Evolutionary conservation across 305 asterid species (phyloP).

Genomic region (Ajuga reptans): DNA sequence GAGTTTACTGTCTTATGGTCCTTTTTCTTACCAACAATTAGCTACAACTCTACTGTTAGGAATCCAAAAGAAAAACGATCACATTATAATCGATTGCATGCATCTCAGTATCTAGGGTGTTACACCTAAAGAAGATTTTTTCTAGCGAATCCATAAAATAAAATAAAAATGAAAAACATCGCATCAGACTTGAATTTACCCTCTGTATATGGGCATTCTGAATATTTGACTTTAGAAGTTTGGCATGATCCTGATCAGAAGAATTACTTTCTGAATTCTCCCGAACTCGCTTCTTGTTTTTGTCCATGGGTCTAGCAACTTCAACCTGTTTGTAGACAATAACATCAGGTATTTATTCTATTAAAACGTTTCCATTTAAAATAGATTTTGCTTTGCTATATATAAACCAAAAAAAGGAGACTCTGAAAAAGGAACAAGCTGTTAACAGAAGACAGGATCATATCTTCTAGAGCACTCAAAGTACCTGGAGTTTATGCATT

Average conservation of each 20-base stretch:
- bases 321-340: constrained; percentile 57
- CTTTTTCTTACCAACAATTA: constrained; percentile 1
- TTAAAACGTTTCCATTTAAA: not conserved
- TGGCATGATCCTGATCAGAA: constrained; percentile 40
- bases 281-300: constrained; percentile 63
- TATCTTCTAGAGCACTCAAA: constrained; percentile 18
- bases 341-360: not conserved
- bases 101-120: not conserved
- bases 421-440: not conserved
- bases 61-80: no score
- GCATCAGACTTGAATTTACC: constrained; percentile 29
- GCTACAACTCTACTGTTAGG: not conserved
- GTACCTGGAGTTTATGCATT: constrained; percentile 57
- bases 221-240: constrained; percentile 31
- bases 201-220: constrained; percentile 29
- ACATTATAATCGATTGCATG: not conserved
- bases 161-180: not conserved
- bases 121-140: not conserved
- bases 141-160: constrained; percentile 3
- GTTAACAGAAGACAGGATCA: constrained; percentile 18
- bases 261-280: constrained; percentile 49
- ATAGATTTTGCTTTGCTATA: not conserved
- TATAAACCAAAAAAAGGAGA: constrained; percentile 3
- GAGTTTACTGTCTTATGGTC: not conserved
- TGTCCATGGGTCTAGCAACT: constrained; percentile 75